phyloP scores from a whole-genome alignment of 2,329 filamentous ascomycete genomes.

The Penicillium sp. region DNA sequence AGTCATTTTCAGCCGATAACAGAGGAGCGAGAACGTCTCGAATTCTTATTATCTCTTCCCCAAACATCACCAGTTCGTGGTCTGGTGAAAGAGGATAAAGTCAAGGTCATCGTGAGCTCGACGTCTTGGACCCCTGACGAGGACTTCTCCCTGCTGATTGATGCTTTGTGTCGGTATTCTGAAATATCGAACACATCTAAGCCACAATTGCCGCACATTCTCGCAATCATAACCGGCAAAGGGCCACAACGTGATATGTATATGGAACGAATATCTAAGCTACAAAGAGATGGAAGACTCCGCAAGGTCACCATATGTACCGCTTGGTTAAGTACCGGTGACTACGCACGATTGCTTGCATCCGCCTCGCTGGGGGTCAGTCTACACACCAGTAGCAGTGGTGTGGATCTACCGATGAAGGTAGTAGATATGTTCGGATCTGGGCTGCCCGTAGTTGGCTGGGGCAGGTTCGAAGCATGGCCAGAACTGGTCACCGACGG shows the following conservation, averaged over 20 bases:
- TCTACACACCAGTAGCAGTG: constrained; percentile 89
- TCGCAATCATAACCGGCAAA: constrained; percentile 93
- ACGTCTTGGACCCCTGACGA: constrained; percentile 98
- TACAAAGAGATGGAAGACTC: constrained; percentile 68
- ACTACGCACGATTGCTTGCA: constrained; percentile 84
- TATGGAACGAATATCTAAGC: constrained; percentile 64
- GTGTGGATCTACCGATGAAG: constrained; percentile 98
- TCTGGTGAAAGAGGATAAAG: constrained; percentile 62
- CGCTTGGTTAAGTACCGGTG: constrained; percentile 80
- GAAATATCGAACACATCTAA: constrained; percentile 51
- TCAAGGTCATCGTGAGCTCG: constrained; percentile 81
- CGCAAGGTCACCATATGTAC: constrained; percentile 74
- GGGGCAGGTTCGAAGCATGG: constrained; percentile 85
- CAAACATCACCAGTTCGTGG: constrained; percentile 66
- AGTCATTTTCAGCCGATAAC: constrained; percentile 76
- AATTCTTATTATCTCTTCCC: constrained; percentile 69
- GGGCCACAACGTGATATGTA: constrained; percentile 84
- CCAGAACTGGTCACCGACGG: constrained; percentile 87
- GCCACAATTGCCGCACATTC: constrained; percentile 64
- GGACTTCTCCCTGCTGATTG: constrained; percentile 86
- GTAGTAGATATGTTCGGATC: constrained; percentile 99
- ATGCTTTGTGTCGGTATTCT: constrained; percentile 79
- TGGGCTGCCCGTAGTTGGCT: constrained; percentile 87
- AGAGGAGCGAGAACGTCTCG: constrained; percentile 52
- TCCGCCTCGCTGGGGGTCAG: constrained; percentile 89